Evolutionary conservation across 2,329 filamentous ascomycete species (phyloP).

Genomic region (Leptographium flavum): DNA sequence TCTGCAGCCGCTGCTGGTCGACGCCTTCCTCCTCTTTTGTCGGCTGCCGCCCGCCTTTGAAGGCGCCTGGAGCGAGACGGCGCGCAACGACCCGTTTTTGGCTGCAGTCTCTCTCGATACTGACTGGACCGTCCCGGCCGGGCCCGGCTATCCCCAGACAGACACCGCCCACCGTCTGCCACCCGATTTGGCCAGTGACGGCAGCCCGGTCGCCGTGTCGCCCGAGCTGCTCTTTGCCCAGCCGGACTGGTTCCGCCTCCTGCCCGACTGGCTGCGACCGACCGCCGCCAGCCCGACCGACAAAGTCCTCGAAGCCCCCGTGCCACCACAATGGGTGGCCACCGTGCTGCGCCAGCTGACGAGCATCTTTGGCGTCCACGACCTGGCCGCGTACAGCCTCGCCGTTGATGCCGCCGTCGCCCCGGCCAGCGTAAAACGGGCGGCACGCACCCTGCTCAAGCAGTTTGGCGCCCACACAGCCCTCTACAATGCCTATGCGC

Average conservation of each 20-base stretch:
- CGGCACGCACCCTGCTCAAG: constrained; percentile 62
- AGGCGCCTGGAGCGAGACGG: constrained; percentile 15
- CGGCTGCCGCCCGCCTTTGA: constrained; percentile 39
- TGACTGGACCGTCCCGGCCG: constrained; percentile 7
- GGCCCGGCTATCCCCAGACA: background rate
- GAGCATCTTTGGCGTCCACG: constrained; percentile 26
- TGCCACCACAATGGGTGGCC: constrained; percentile 31
- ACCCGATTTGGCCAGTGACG: constrained; percentile 7
- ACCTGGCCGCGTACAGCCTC: constrained; percentile 54
- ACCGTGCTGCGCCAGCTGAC: constrained; percentile 45
- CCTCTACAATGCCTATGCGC: constrained; percentile 68
- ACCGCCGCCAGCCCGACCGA: constrained; percentile 10
- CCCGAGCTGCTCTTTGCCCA: constrained; percentile 22
- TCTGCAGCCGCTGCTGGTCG: constrained; percentile 37
- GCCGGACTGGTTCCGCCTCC: constrained; percentile 8
- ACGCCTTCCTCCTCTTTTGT: constrained; percentile 58
- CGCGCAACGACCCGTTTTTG: constrained; percentile 40
- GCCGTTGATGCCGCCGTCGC: constrained; percentile 49
- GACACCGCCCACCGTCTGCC: background rate
- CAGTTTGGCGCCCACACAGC: constrained; percentile 45
- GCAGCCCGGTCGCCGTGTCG: constrained; percentile 20
- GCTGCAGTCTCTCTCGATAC: constrained; percentile 15
- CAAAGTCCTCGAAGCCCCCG: constrained; percentile 15
- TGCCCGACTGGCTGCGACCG: constrained; percentile 11
- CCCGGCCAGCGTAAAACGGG: constrained; percentile 44